Conservation (phyloP, 2,329 filamentous ascomycete species). For the Berkeleyomyces rouxiae region DNA sequence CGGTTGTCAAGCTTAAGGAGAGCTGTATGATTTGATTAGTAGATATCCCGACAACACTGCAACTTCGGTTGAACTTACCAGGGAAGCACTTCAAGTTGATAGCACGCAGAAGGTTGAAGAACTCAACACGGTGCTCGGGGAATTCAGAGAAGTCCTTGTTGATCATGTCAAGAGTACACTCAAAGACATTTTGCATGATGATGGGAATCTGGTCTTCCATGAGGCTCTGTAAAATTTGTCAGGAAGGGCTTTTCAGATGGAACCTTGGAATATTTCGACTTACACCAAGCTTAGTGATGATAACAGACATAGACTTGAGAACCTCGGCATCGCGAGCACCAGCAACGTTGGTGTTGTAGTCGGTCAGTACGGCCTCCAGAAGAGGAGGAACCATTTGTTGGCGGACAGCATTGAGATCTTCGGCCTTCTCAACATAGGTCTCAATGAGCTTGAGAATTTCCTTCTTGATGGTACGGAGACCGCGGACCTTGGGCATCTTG, state of each 20-base stretch:
- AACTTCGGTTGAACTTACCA: conserved; percentile 24
- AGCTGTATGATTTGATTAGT: conserved; percentile 26
- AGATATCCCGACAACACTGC: background rate
- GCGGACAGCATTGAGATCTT: conserved; percentile 86
- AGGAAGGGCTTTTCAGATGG: conserved; percentile 17
- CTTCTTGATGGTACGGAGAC: conserved; percentile 95
- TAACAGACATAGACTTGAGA: conserved; percentile 90
- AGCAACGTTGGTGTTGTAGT: conserved; percentile 94
- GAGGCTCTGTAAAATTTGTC: conserved; percentile 41
- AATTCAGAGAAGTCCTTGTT: conserved; percentile 99
- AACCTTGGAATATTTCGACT: conserved; percentile 26
- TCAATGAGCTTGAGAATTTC: conserved; percentile 97
- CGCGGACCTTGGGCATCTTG: conserved; percentile 92
- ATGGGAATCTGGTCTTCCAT: conserved; percentile 98
- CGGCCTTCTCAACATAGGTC: conserved; percentile 94
- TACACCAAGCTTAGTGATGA: conserved; percentile 92
- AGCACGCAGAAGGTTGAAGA: conserved; percentile 89
- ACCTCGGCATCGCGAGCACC: conserved; percentile 94
- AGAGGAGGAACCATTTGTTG: conserved; percentile 90
- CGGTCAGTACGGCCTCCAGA: conserved; percentile 79
- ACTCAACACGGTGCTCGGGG: conserved; percentile 96
- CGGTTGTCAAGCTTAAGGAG: conserved; percentile 85
- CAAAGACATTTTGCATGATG: conserved; percentile 97
- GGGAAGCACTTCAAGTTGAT: conserved; percentile 98
- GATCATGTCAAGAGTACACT: conserved; percentile 98